Base-by-base conservation (phyloP, 805 yeast genomes). In the Brettanomyces naardenensis region DNA sequence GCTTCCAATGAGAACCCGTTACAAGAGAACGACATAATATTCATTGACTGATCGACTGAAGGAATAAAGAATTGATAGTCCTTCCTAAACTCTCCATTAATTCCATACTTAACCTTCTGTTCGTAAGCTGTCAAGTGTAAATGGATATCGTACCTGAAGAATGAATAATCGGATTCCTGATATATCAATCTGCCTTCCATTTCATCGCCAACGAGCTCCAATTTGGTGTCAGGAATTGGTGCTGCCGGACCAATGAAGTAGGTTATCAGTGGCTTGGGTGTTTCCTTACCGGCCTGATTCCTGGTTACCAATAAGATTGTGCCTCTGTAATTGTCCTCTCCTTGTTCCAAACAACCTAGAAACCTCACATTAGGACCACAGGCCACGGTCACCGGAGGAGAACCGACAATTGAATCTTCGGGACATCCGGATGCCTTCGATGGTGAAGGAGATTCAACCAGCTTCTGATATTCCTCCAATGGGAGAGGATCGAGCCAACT, bases 1-100 rank as follows among this genome's bases (percentile, higher is more conserved):
- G 85, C 80, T 4, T 71, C 71, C 35, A 84, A 55, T 1, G 95
- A 83, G 56, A 88, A 90, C 9, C 97, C 97, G 54, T 89, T 89
- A 62, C 97, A 89, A 2, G 95, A 85, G 58, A 73, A 81, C 17
- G 90, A 80, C 60, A 88, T 70, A 5, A 80, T 70, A 56, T 88
- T 89, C 86, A 87, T 86, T 19, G 88, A 71, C 53, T 78, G 78
- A 3, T 61, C 51, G 1, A 50, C 44, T 0, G 81, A 64, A 0
- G 97, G 96, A 3, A 89, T 51, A 54, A 59, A 84, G 52, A 89
- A 88, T 44, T 76, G 72, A 54, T 68, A 83, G 28, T 68, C 62
- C 4, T 45, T 33, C 31, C 44, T 42, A 35, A 43, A 38, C n/a
- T 59, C 56, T 10, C 56, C 68, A 46, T 83, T 78, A 39, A 89